Evolutionary conservation across 192 early-diverging fungal genomes (phyloP).

Genomic region (Coemansia sp.): DNA sequence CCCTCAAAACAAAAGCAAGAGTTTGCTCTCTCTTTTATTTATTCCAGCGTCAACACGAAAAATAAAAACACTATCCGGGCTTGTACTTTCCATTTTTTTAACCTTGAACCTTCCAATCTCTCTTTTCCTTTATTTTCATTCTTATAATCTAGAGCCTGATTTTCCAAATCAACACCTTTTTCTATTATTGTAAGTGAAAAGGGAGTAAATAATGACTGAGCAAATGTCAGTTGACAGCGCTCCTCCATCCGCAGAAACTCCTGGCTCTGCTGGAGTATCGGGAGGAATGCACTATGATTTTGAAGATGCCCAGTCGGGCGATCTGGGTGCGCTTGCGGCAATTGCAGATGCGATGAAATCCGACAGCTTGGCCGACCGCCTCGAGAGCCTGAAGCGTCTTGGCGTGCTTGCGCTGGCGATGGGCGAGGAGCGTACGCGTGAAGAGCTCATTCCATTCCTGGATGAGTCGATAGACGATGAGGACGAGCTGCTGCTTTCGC

Average conservation of each 20-base stretch:
- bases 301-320: slow-evolving; percentile 48
- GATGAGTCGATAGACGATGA: slow-evolving; percentile 99
- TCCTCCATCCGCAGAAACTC: slow-evolving; percentile 20
- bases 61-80: too few relatives aligned
- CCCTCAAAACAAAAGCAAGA: neutral
- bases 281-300: slow-evolving; percentile 43
- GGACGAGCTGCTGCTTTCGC: slow-evolving; percentile 90
- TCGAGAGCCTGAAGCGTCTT: slow-evolving; percentile 55
- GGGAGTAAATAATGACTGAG: slow-evolving; percentile 37
- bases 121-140: neutral
- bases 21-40: neutral
- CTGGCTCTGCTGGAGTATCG: slow-evolving; percentile 2
- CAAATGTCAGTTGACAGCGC: slow-evolving; percentile 54
- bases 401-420: slow-evolving; percentile 75
- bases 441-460: slow-evolving; percentile 96
- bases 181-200: slow-evolving; percentile 3
- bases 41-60: too few relatives aligned
- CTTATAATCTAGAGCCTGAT: too few relatives aligned
- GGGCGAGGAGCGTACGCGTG: slow-evolving; percentile 89
- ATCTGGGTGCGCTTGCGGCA: slow-evolving; percentile 48
- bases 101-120: neutral
- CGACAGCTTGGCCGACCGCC: slow-evolving; percentile 52
- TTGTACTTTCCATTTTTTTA: neutral
- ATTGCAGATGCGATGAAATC: slow-evolving; percentile 57
- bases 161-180: neutral